Percentiles rank a stretch among this genome's conserved stretches.
phyloP scores from a whole-genome alignment of 2,329 filamentous ascomycete species.

The Neonectria coccinea region DNA sequence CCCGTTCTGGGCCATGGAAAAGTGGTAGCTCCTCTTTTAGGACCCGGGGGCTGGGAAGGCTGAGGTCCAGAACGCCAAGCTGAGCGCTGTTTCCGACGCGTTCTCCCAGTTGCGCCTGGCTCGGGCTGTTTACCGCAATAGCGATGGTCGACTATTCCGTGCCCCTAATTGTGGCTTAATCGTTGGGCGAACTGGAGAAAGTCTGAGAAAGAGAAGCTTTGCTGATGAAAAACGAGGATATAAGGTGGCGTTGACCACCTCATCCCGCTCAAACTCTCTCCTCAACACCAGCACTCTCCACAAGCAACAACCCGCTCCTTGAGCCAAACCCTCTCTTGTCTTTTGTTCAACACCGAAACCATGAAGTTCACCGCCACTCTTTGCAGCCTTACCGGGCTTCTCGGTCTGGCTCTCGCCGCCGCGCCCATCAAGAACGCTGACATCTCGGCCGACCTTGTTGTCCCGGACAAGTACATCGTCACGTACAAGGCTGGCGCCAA shows the following conservation, averaged over 20 bases:
- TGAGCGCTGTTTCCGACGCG: neutral
- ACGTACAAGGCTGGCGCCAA: conserved; percentile 16
- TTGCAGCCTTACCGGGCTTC: conserved; percentile 13
- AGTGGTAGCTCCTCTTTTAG: conserved; percentile 3
- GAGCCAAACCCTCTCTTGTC: neutral
- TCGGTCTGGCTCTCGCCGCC: conserved; percentile 16
- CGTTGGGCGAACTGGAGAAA: neutral
- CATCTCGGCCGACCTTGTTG: conserved; percentile 11
- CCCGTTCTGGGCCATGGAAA: neutral
- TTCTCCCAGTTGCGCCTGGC: neutral
- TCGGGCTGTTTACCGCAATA: conserved; percentile 4
- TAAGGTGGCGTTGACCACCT: neutral
- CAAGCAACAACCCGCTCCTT: neutral
- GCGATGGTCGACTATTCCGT: neutral
- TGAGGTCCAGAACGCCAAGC: neutral
- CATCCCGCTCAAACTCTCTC: neutral
- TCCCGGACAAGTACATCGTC: conserved; percentile 33
- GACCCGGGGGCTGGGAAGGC: neutral
- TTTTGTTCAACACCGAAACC: neutral
- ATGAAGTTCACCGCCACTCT: conserved; percentile 29
- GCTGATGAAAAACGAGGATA: conserved; percentile 4
- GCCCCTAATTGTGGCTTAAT: neutral
- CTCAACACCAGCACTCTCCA: neutral
- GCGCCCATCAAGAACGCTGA: conserved; percentile 22
- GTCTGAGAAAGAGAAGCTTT: neutral